Conservation (phyloP, 441 rosid genomes). For the Erodium chrysanthum region DNA sequence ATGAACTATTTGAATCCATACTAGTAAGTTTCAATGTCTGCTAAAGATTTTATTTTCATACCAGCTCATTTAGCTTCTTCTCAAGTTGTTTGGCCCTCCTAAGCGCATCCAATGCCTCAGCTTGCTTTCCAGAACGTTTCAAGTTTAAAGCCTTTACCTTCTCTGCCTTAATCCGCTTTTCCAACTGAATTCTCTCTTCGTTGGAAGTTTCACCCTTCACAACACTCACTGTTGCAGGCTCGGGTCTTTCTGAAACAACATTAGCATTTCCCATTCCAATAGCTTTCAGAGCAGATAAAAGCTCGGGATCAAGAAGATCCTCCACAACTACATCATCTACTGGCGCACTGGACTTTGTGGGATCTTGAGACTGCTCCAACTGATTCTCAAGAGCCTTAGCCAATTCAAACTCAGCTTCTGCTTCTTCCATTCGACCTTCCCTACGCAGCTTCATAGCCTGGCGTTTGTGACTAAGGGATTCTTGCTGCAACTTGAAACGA, state of each 20-base stretch:
- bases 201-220: conserved; percentile 27
- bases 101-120: conserved; percentile 80
- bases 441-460: conserved; percentile 82
- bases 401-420: conserved; percentile 77
- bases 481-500: conserved; percentile 83
- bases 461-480: conserved; percentile 78
- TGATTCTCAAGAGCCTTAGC: conserved; percentile 86
- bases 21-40: background rate
- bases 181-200: conserved; percentile 53
- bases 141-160: conserved; percentile 70
- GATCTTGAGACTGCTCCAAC: conserved; percentile 51
- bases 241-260: conserved; percentile 25
- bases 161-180: conserved; percentile 69
- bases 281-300: conserved; percentile 62
- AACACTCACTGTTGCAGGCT: conserved; percentile 24
- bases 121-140: conserved; percentile 84
- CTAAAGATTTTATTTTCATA: conserved; percentile 15
- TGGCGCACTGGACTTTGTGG: conserved; percentile 28
- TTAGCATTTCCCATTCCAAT: conserved; percentile 52
- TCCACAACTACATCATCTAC: conserved; percentile 48
- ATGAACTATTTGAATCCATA: background rate
- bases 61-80: conserved; percentile 55
- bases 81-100: conserved; percentile 62
- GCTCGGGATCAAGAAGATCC: conserved; percentile 90
- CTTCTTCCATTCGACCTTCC: conserved; percentile 77